Evolutionary conservation across 2,329 filamentous ascomycete genomes (phyloP), one percentile per base, ranked within the genome.

Genomic region (Penicillium sp.): DNA sequence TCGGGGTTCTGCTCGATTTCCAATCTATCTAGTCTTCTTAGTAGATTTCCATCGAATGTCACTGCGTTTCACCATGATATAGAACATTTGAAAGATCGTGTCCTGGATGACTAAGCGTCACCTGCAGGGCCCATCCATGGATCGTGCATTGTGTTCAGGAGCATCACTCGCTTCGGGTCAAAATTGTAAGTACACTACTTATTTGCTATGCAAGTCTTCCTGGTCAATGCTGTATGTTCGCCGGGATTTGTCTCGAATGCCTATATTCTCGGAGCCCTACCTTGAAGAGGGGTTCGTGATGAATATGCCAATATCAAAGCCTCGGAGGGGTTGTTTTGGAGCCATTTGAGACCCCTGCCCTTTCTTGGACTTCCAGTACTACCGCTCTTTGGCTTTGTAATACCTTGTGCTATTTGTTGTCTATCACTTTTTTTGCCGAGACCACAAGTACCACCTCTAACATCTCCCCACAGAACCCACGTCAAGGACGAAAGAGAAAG

Each of bases 51-150:
- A 14, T 18, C 7, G 12, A 29, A 22, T 33, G 27, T 29, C 15
- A 12, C 6, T 18, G n/a, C n/a, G 44, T 22, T 40, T 40, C 35
- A 40, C 35, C 35, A 40, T 40, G 33, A 18, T 37, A 37, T 37
- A 18, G 29, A 31, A 6, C 29, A 37, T 18, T 37, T 18, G 33
- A 37, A 37, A 18, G 33, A 18, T 15, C 29, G 29, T 11, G 33
- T 6, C 31, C 14, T 9, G n/a, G 42, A 42, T 57, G 55, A 57
- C 55, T 57, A 54, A 57, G 45, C 55, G n/a, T 11, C 31, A 31
- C n/a, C 26, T 15, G 12, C 25, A 31, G 27, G 26, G n/a, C 35
- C 33, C 22, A 43, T 29, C 25, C 48, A 29, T 27, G 23, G 26
- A 23, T 27, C 37, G 25, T 9, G 40, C 42, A 31, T 35, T 11